Evolutionary conservation across 305 asterid species (phyloP), one percentile per base, ranked within the genome.

Genomic region (Plantago rigida): DNA sequence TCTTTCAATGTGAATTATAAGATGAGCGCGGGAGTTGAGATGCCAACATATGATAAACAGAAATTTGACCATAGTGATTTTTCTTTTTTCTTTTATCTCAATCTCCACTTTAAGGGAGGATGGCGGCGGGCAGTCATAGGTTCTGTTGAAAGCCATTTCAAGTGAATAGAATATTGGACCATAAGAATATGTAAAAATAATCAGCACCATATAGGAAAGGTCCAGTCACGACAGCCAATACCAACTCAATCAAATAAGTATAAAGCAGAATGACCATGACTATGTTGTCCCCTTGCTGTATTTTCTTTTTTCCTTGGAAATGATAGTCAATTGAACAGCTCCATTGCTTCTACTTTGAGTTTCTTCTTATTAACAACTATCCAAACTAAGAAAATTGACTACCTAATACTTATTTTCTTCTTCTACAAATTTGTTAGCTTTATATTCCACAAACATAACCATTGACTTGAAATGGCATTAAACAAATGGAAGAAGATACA

Each of bases 131-230:
- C 41, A 52, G 8, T 10, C 31, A 50, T 17, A 50, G 55, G 12
- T 5, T 9, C 44, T 0, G 0, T 1, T 39, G 7, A 39, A 12
- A 39, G 12, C 44, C 44, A 39, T 8, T 26, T 22, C 41, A 65
- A 29, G 19, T 22, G 45, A 29, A 52, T n/a, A 65, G 39, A 24
- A 42, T 64, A 53, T 65, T 47, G 9, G 24, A 36, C 41, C 53
- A 26, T 9, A 56, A 13, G 52, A 47, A 44, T 29, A 31, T 34
- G 46, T 36, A 14, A 56, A 1, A 26, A 56, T 56, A 34, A 34
- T 34, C 10, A 7, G 47, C 36, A 41, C 11, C 39, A 22, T 12
- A 54, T 29, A 31, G n/a, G 1, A 51, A 24, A 13, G 9, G n/a
- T 51, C 56, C 58, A 26, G 13, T 26, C 41, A 26, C 42, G 11